Base-by-base conservation (phyloP, 306 rosid species). In the Medicago ruthenica region DNA sequence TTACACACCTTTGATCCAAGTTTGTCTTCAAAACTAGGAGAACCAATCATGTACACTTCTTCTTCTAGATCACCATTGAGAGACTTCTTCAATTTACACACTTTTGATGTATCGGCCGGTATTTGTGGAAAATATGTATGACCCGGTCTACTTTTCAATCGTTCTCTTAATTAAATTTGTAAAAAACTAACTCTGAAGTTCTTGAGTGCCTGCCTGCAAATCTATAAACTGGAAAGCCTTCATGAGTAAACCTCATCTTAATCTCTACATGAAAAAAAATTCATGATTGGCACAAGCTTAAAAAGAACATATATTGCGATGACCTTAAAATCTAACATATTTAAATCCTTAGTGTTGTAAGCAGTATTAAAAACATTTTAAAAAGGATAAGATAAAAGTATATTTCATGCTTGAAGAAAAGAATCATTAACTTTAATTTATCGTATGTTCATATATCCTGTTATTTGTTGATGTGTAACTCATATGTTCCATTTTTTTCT, bases 401-500 rank as follows among this genome's bases (percentile, higher is more conserved):
- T 45, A 18, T 62, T 62, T 62, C 59, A 31, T 76, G 39, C 48
- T 31, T 81, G 77, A 41, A 41, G 66, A 58, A 40, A 69, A 58
- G 4, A 81, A 53, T 42, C 6, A 11, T 53, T 2, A 14, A 75
- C 76, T 60, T 75, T 18, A 55, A 62, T 44, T 70, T 69, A 34
- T 55, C 62, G 5, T 53, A 17, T 73, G 64, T 54, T 8, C 13
- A 48, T 73, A 31, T 40, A 58, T 57, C 53, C 61, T 14, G 21
- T 67, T 67, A 40, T 42, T 67, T 36, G 16, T 39, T 62, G 78
- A 62, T 44, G 27, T 48, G 71, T 55, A 62, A 42, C 74, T 82
- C 21, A 24, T 76, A 62, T 79, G 20, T 55, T 62, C 12, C 79
- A 47, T 80, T 54, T 16, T 70, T 70, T 59, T 45, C 59, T 75